Conservation (phyloP, 2,329 filamentous ascomycete genomes). For the Fusarium continuum region DNA sequence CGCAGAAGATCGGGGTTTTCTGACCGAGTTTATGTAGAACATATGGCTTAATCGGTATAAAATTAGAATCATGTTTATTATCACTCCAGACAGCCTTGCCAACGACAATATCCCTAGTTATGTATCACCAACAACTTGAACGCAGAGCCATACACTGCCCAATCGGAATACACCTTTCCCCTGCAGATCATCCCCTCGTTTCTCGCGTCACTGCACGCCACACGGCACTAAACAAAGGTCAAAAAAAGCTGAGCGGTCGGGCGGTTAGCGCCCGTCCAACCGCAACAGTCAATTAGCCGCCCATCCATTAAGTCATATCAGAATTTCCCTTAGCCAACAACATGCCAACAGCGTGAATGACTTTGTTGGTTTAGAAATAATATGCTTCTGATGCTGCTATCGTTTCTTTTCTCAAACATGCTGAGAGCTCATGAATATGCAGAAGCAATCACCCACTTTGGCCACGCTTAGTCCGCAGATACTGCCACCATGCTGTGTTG, state of each 20-base stretch:
- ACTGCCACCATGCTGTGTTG: conserved; percentile 5
- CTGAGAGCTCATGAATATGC: neutral
- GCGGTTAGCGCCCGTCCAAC: conserved; percentile 23
- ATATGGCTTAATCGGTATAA: too few relatives aligned
- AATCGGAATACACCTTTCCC: conserved; percentile 13
- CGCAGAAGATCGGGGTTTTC: too few relatives aligned
- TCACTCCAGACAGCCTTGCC: too few relatives aligned
- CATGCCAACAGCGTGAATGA: neutral
- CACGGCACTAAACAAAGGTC: neutral
- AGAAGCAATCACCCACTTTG: neutral
- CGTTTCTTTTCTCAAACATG: neutral
- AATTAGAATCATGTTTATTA: too few relatives aligned
- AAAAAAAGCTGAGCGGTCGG: conserved; percentile 9
- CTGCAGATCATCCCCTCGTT: conserved; percentile 23
- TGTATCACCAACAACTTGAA: conserved; percentile 14
- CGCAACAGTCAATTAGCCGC: conserved; percentile 16
- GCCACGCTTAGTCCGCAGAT: neutral
- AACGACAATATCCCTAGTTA: neutral
- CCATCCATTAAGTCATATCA: neutral
- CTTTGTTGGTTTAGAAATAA: neutral
- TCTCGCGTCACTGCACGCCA: conserved; percentile 1
- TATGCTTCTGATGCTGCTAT: neutral
- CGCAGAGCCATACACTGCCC: neutral
- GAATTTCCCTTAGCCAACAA: neutral
- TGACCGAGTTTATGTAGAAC: too few relatives aligned